Base-by-base conservation (phyloP, 208 protist genomes). In the Leishmania turanica region DNA sequence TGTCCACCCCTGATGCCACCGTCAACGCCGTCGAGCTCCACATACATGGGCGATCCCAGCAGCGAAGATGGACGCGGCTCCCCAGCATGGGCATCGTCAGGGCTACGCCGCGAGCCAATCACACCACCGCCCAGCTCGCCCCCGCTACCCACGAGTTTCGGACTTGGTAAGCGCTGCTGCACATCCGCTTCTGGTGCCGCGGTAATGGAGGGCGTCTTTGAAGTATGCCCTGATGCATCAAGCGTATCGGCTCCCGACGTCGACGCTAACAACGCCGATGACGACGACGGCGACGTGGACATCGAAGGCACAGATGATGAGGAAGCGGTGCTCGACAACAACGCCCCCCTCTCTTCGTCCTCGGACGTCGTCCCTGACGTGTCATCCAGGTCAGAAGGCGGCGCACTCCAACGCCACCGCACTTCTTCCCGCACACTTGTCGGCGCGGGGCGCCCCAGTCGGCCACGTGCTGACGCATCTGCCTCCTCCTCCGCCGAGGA, bases 381-480 rank as follows among this genome's bases (percentile, higher is more conserved):
- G 53, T 65, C 73, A 56, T 40, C 37, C 53, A 27, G 17, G 40
- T 78, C 81, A 1, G 82, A 89, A 27, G 88, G 85, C 42, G 88
- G 88, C 37, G 78, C 81, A 80, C 88, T 91, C 88, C 85, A 89
- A 4, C 88, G 88, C 88, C 88, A 91, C 21, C 88, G 88, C 78
- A 69, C 62, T 66, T 88, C 88, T 45, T 76, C 78, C 13, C 78
- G 68, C 27, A 89, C 24, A 27, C 72, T 47, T 31, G 47, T 56
- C 6, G 87, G 81, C 11, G 56, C 71, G 3, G 82, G 76, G 4
- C 82, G 71, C 15, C 71, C 77, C 3, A 78, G 75, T 27, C 79
- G 80, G 24, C 82, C 85, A 5, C 88, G 78, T 31, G 76, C 81
- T 77, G 69, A 86, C 60, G 53, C 69, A 68, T 90, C 86, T 13